Evolutionary conservation across 2,329 filamentous ascomycete genomes (phyloP).

Genomic region (Neofusicoccum laricinum): DNA sequence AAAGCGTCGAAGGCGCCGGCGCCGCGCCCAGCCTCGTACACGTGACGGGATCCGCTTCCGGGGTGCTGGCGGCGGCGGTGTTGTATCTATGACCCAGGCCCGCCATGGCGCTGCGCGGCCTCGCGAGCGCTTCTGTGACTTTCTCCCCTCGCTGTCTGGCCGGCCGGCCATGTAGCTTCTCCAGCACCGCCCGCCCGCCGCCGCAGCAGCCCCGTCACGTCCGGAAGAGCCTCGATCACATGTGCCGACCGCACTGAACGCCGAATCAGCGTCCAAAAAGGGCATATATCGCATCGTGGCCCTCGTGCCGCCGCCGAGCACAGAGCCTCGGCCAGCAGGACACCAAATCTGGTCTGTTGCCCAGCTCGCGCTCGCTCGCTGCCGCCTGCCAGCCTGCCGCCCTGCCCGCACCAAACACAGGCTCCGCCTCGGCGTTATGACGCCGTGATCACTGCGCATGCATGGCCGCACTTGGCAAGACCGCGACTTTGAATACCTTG

Average conservation of each 20-base stretch:
- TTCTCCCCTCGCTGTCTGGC: background rate
- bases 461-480: conserved; percentile 44
- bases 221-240: conserved; percentile 4
- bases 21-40: background rate
- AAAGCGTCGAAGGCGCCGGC: conserved; percentile 3
- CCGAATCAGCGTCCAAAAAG: background rate
- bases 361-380: background rate
- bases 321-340: conserved; percentile 11
- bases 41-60: conserved; percentile 1
- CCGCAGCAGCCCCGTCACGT: background rate
- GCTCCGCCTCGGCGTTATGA: conserved; percentile 16
- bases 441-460: conserved; percentile 23
- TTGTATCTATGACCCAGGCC: background rate
- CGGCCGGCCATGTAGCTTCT: background rate
- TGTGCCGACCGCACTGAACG: conserved; percentile 7
- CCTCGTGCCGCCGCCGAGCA: conserved; percentile 7
- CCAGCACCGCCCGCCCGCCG: background rate
- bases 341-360: conserved; percentile 8
- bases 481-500: conserved; percentile 14
- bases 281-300: conserved; percentile 8
- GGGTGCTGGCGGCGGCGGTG: background rate
- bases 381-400: background rate
- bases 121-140: background rate
- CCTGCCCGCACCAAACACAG: background rate
- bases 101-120: background rate